Conservation (phyloP, 176 grass and related monocot genomes). For the Carex kokanica region DNA sequence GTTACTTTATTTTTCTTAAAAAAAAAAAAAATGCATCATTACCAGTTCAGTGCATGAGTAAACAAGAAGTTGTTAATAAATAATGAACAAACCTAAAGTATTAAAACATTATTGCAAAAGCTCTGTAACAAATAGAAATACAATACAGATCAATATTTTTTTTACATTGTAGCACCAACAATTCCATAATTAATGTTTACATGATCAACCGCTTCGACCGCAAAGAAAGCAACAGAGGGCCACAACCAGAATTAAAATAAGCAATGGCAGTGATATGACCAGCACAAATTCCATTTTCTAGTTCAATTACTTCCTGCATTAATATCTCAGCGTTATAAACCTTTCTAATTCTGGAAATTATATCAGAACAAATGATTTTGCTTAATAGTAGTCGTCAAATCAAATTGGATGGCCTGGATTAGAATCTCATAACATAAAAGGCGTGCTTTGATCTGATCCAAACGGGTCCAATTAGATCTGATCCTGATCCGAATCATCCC, state of each 20-base stretch:
- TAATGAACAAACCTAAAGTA: background rate
- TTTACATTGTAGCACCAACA: background rate
- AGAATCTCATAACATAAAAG: background rate
- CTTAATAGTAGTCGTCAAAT: background rate
- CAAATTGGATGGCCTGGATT: background rate
- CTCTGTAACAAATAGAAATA: background rate
- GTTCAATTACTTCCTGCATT: conserved; percentile 14
- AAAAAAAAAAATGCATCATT: background rate
- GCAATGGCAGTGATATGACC: conserved; percentile 63
- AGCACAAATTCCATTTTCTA: conserved; percentile 61
- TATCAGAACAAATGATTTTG: background rate
- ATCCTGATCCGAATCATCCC: background rate
- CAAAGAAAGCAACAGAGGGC: conserved; percentile 58
- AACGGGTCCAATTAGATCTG: background rate
- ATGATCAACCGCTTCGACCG: background rate
- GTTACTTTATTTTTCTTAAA: too few relatives aligned
- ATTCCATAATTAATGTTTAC: background rate
- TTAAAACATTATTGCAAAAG: background rate
- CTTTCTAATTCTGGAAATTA: background rate
- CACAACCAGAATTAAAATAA: conserved; percentile 47
- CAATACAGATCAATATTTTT: background rate
- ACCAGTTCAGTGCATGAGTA: background rate
- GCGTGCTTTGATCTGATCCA: background rate
- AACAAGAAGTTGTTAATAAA: background rate
- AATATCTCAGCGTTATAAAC: background rate